Percentiles rank a stretch among this genome's conserved stretches.
Conservation (phyloP, 1,139 yeast species). For the Sugiyamaella pinicola region DNA sequence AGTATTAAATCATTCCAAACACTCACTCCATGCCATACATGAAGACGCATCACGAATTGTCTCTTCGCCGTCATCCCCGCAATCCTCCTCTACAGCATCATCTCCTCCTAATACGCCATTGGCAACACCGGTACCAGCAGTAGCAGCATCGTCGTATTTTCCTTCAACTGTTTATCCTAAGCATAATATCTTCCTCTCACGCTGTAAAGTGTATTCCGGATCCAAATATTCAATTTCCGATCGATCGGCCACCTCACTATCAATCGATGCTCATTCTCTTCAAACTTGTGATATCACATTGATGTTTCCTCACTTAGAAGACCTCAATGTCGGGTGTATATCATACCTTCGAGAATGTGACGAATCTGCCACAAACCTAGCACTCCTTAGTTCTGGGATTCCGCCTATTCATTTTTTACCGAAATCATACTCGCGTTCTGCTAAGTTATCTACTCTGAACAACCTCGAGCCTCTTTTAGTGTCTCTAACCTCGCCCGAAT, state of each 20-base stretch:
- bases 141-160: slow-evolving; percentile 9
- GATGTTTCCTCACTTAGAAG: slow-evolving; percentile 11
- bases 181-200: slow-evolving; percentile 5
- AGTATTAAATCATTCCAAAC: slow-evolving; percentile 1
- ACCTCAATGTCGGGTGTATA: slow-evolving; percentile 8
- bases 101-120: slow-evolving; percentile 1
- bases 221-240: slow-evolving; percentile 3
- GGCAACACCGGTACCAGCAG: too few relatives aligned
- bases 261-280: slow-evolving; percentile 10
- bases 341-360: neutral
- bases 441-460: slow-evolving; percentile 3
- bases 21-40: neutral
- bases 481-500: neutral
- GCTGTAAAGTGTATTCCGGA: slow-evolving; percentile 9
- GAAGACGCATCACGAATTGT: neutral
- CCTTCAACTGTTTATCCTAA: neutral
- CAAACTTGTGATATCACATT: slow-evolving; percentile 5
- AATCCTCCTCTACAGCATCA: slow-evolving; percentile 5
- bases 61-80: slow-evolving; percentile 14
- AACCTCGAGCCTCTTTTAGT: slow-evolving; percentile 3
- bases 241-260: neutral
- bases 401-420: slow-evolving; percentile 9
- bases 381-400: slow-evolving; percentile 1
- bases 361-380: neutral
- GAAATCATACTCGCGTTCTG: neutral